Evolutionary conservation across 352 stramenopile species (phyloP).

Genomic region (Globisporangium canariense): DNA sequence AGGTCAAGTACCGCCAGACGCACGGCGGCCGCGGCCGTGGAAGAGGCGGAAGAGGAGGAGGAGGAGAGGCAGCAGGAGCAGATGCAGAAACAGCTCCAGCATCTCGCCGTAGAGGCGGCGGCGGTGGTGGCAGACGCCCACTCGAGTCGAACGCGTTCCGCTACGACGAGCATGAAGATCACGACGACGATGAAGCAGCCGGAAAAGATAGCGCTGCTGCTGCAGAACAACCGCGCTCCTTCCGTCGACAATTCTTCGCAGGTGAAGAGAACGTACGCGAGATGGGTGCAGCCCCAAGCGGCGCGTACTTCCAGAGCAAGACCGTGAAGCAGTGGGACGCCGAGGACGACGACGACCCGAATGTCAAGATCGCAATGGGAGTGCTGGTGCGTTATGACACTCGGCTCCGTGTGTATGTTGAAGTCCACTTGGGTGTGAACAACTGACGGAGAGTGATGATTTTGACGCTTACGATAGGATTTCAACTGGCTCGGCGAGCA

Average conservation of each 20-base stretch:
- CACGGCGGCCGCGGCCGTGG: conserved; percentile 42
- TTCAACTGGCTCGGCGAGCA: conserved; percentile 66
- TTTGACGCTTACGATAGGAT: conserved; percentile 33
- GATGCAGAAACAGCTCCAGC: neutral
- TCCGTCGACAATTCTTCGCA: conserved; percentile 58
- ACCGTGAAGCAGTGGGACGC: conserved; percentile 69
- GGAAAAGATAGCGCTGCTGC: neutral
- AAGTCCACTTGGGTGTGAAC: neutral
- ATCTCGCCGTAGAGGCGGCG: neutral
- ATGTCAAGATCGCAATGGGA: conserved; percentile 15
- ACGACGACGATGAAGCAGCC: conserved; percentile 19
- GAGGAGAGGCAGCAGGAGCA: neutral
- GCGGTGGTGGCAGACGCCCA: conserved; percentile 17
- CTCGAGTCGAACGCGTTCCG: conserved; percentile 75
- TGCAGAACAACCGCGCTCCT: conserved; percentile 5
- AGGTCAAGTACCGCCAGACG: conserved; percentile 62
- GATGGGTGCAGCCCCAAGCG: conserved; percentile 23
- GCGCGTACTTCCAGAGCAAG: conserved; percentile 59
- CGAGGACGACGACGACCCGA: conserved; percentile 29
- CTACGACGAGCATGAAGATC: conserved; percentile 39
- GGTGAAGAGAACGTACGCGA: conserved; percentile 55
- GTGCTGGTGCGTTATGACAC: conserved; percentile 32
- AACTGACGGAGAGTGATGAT: neutral
- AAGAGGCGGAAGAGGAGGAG: conserved; percentile 10
- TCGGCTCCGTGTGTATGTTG: neutral